Conservation (phyloP, 768 basidiomycete species). For the Tulasnella sp. region DNA sequence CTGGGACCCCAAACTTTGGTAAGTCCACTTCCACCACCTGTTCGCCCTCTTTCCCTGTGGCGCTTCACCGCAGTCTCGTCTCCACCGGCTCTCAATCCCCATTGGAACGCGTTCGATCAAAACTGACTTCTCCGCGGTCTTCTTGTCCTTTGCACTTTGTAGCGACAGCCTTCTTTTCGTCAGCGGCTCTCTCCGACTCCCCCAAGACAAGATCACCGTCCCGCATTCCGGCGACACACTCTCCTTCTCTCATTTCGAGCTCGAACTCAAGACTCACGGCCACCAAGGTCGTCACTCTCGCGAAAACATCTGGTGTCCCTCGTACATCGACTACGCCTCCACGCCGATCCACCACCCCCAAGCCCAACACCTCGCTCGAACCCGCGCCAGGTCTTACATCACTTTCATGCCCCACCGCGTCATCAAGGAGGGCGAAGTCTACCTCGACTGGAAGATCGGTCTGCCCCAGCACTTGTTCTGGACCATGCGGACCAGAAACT, state of each 20-base stretch:
- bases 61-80: background rate
- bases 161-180: slow-evolving; percentile 1
- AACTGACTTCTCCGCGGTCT: background rate
- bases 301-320: slow-evolving; percentile 11
- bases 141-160: background rate
- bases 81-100: background rate
- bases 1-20: slow-evolving; percentile 6
- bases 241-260: slow-evolving; percentile 11
- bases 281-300: slow-evolving; percentile 10
- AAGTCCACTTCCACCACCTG: background rate
- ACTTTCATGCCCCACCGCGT: background rate
- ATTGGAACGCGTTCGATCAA: background rate
- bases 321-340: slow-evolving; percentile 10
- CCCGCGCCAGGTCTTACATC: slow-evolving; percentile 2
- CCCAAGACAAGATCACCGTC: background rate
- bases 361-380: slow-evolving; percentile 3
- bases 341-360: background rate
- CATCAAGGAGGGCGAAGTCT: background rate
- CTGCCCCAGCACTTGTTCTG: slow-evolving; percentile 3
- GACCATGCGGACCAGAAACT: slow-evolving; percentile 1
- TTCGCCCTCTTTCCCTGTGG: background rate
- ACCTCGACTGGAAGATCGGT: slow-evolving; percentile 1
- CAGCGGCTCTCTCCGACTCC: background rate
- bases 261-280: slow-evolving; percentile 12
- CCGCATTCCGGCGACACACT: background rate